Base-by-base conservation (phyloP, 176 grass and related monocot genomes). In the Urochloa ruziziensis region DNA sequence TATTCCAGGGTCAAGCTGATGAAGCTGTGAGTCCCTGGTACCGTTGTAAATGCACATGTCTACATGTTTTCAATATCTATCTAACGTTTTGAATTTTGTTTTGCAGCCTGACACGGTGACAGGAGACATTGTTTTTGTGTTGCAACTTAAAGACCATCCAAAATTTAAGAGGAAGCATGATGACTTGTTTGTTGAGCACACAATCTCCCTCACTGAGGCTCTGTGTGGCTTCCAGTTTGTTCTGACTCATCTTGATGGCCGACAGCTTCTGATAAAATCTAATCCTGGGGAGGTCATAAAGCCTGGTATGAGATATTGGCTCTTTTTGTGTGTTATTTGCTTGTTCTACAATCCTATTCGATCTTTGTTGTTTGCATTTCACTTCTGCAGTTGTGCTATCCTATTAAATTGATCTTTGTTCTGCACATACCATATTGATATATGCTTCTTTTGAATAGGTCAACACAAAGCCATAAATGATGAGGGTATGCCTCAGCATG, bases 1-100 rank as follows among this genome's bases (percentile, higher is more conserved):
- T 87, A 75, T 99, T 99, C 60, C 89, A 96, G 89, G 93, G 97
- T 87, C 91, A 94, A 90, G 93, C 97, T 21, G 97, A 99, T 77
- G 97, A 99, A 94, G 97, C 97, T 85, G 91, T 96, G 79, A 90
- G 91, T 90, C 58, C 71, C 24, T 46, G 23, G 73, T 58, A 64
- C 40, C 67, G 13, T 18, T 7, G 4, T 51, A 52, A 15, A 32
- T 10, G 29, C 0, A 10, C 60, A 65, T 66, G 30, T 59, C 3
- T 58, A 9, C 24, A 57, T 52, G 23, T 13, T n/a, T 66, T 42
- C 3, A 73, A 12, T 73, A 15, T 59, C 19, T 40, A 81, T 70
- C 34, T 87, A 42, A 84, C 1, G 2, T 75, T 48, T 33, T 2
- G 16, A 72, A 62, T 62, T 53, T 57, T 52, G 59, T 28, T 70